Evolutionary conservation across 1,284 basidiomycete genomes (phyloP), one percentile per base, ranked within the genome.

Genomic region (Salmacisia buchloeana): DNA sequence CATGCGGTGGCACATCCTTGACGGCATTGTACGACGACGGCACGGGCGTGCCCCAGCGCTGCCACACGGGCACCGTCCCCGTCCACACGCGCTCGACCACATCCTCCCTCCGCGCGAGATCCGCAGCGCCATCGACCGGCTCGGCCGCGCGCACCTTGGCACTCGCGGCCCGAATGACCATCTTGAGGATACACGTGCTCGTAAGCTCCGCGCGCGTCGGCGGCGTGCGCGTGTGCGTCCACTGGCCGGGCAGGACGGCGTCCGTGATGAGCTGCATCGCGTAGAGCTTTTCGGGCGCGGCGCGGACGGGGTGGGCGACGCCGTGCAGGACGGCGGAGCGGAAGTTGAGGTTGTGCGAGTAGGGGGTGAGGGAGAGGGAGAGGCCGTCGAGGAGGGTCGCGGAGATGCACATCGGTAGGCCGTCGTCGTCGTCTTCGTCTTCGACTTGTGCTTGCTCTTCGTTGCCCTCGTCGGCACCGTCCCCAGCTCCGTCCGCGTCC

Each of bases 21-120:
- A 52, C 46, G 2, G 15, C 15, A 27, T 52, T 52, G 46, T 52
- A 52, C 46, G 46, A 52, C 23, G 23, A 25, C 7, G 46, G 46
- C n/a, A 52, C 25, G 13, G 46, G 46, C 29, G 23, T 27, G 21
- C 46, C 15, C 23, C 13, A 52, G 23, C 27, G n/a, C 46, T 23
- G 21, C 23, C 29, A 27, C n/a, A 52, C 29, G 27, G 46, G 46
- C 9, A 52, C 46, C 23, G 29, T 27, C 13, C 46, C 46, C 46
- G 46, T 52, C 46, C 46, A 52, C 7, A 31, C 27, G 15, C 15
- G 9, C 7, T 31, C 9, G 18, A 52, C 25, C 2, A 52, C 46
- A 52, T 52, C 46, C n/a, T 27, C 25, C 46, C 46, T 23, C 46
- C 29, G n/a, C n/a, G n/a, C 46, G 46, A 52, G n/a, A 29, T 52